Base-by-base conservation (phyloP, 1,284 basidiomycete genomes). In the Ceratobasidium sp. region DNA sequence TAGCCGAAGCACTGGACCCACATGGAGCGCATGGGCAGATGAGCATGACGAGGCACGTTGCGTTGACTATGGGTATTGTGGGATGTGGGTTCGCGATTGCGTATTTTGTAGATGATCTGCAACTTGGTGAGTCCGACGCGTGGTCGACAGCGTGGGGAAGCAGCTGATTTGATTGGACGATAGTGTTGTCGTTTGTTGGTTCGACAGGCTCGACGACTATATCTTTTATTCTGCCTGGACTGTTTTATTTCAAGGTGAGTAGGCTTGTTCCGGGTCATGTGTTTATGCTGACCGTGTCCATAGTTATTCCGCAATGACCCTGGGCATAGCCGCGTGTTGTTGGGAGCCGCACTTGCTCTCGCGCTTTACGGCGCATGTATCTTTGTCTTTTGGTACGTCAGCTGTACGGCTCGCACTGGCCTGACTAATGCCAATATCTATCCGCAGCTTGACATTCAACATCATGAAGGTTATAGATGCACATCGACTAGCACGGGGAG, bases 131-230 rank as follows among this genome's bases (percentile, higher is more conserved):
- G 91, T 85, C 29, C 48, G n/a, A n/a, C n/a, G n/a, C 51, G 37
- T 46, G 24, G 29, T 31, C 59, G 16, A 13, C 56, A 27, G 14
- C 19, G 31, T 39, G 24, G 8, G n/a, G n/a, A 27, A 29, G 16
- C 51, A 7, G 11, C 8, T 27, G 24, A 19, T 29, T 53, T 53
- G 24, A 53, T 53, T 22, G 14, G 46, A 27, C 22, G 29, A 14
- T 79, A 95, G 95, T 98, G 13, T 85, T 98, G 37, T 94, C 96
- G 4, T 98, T 99, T 80, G 98, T 99, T 31, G 98, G 98, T 7
- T 92, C 95, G 11, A 98, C 97, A 0, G 98, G 98, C 19, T 96
- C 94, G 22, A 98, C 97, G 16, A 98, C 92, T 3, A 96, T 99
- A 78, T 96, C 94, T 9, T 99, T 99, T 83, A 98, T 99, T 80